These are phyloP conservation scores for Mortierella sp. DNA, from an alignment of 371 early-diverging fungal genomes.

Conservation along the genomic window DNA sequence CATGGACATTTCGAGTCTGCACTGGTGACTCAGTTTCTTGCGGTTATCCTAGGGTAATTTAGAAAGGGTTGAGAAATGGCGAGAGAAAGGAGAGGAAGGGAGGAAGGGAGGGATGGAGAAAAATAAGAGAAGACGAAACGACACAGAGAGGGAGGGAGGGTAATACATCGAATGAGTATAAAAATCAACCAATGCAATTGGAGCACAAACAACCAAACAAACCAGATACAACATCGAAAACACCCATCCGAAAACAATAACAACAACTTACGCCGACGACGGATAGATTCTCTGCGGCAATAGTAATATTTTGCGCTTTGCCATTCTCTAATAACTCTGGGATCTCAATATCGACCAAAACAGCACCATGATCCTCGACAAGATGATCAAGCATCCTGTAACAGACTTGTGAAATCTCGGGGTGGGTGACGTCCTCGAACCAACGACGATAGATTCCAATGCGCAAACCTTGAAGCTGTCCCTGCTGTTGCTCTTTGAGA, in stretches of 20 bases:
- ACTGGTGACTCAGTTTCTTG: slow-evolving; percentile 48
- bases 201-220: no score
- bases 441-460: slow-evolving; percentile 69
- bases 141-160: neutral
- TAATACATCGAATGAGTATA: neutral
- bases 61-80: no score
- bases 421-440: slow-evolving; percentile 65
- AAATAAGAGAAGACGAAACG: neutral
- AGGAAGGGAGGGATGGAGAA: neutral
- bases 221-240: no score
- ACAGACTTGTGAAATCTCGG: slow-evolving; percentile 63
- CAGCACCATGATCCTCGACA: slow-evolving; percentile 69
- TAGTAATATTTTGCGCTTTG: slow-evolving; percentile 76
- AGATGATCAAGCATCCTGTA: slow-evolving; percentile 60
- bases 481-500: slow-evolving; percentile 5
- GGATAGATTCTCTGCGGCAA: slow-evolving; percentile 73
- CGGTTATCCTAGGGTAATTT: slow-evolving; percentile 16
- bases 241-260: neutral
- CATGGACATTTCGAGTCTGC: slow-evolving; percentile 45
- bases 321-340: slow-evolving; percentile 70
- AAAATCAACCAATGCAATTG: no score
- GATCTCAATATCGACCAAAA: slow-evolving; percentile 73
- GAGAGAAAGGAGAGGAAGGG: no score
- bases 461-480: slow-evolving; percentile 62
- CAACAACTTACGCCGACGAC: slow-evolving; percentile 46